Percentiles rank a stretch among this genome's conserved stretches.
These are phyloP conservation scores for Spiraea crenata DNA, from an alignment of 331 rosid genomes.

Conservation along the genomic window DNA sequence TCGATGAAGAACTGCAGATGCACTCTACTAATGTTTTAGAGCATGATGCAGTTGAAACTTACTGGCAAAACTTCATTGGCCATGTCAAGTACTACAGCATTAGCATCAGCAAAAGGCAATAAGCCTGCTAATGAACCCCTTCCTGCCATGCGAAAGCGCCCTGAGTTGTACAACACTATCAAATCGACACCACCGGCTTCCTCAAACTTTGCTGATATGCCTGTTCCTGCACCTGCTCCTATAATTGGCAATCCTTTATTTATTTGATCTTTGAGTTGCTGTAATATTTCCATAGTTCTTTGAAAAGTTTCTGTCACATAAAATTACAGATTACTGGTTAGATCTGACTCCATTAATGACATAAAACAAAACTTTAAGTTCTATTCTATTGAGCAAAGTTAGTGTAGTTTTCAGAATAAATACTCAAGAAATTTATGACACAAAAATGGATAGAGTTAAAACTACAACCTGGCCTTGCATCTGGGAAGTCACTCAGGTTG, in stretches of 20 bases:
- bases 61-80: conserved; percentile 95
- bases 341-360: neutral
- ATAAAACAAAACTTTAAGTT: neutral
- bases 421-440: neutral
- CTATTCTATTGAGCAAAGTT: neutral
- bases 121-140: conserved; percentile 94
- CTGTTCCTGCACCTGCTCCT: conserved; percentile 96
- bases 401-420: neutral
- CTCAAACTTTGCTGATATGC: conserved; percentile 96
- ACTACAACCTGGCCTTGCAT: conserved; percentile 74
- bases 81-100: conserved; percentile 89
- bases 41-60: conserved; percentile 34
- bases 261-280: conserved; percentile 70
- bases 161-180: conserved; percentile 85
- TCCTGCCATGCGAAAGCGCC: conserved; percentile 96
- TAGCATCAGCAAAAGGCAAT: conserved; percentile 90
- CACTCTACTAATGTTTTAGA: conserved; percentile 12
- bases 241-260: conserved; percentile 64
- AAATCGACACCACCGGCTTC: conserved; percentile 94
- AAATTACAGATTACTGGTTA: neutral
- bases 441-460: conserved; percentile 8
- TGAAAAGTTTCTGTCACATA: conserved; percentile 61
- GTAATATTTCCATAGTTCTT: conserved; percentile 62
- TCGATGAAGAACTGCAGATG: neutral
- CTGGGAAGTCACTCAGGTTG: conserved; percentile 70